Conservation (phyloP, 139 green algal genomes). For the Chlamydomonas applanata region DNA sequence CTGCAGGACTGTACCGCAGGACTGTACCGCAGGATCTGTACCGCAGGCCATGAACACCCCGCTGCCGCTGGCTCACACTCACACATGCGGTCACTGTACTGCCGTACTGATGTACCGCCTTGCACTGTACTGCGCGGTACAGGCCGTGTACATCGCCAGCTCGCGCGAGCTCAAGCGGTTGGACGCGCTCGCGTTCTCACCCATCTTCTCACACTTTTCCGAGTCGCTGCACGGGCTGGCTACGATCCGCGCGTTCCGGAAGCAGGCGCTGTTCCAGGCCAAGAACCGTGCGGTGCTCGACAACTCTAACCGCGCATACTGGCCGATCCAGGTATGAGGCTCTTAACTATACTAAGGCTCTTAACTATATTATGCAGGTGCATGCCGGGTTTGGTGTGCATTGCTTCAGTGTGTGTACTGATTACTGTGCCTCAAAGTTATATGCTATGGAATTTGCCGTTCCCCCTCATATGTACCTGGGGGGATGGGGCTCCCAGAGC, state of each 20-base stretch:
- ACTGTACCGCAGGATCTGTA: no score
- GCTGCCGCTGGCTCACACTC: no score
- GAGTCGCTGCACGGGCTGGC: constrained; percentile 69
- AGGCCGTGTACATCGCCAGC: constrained; percentile 73
- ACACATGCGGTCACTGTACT: neutral
- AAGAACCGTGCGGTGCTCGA: constrained; percentile 47
- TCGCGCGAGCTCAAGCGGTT: constrained; percentile 85
- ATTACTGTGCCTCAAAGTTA: no score
- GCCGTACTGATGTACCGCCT: neutral
- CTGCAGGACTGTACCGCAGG: no score
- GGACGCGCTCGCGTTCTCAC: constrained; percentile 74
- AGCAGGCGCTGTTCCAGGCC: constrained; percentile 49
- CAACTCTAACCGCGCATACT: constrained; percentile 68
- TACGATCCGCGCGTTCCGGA: constrained; percentile 82
- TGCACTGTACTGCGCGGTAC: neutral
- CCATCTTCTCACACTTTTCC: constrained; percentile 80
- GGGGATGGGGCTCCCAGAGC: no score
- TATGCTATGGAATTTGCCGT: no score
- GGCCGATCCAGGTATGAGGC: constrained; percentile 70
- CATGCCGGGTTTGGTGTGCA: no score
- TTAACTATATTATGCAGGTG: no score
- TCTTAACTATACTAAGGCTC: no score
- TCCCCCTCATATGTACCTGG: no score
- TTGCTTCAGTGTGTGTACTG: no score
- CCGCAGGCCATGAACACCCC: no score